phyloP scores from a whole-genome alignment of 768 basidiomycete species.

The Lentinula sp. region DNA sequence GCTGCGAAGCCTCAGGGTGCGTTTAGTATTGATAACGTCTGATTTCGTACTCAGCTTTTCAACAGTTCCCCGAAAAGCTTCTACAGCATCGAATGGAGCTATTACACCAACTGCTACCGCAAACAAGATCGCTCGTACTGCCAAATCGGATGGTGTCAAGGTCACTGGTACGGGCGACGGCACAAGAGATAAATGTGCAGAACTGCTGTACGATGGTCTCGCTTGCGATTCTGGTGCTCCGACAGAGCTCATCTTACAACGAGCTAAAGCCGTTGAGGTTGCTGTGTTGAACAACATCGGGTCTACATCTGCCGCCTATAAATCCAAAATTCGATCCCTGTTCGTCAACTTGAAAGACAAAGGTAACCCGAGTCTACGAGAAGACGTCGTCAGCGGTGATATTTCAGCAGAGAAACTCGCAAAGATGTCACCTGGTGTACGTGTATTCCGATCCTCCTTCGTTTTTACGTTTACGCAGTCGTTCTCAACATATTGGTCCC shows the following conservation, averaged over 20 bases:
- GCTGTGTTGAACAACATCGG: constrained; percentile 47
- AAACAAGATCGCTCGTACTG: constrained; percentile 40
- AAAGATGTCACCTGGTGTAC: constrained; percentile 76
- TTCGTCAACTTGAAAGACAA: constrained; percentile 96
- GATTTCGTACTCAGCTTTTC: not conserved
- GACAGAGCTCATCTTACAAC: constrained; percentile 56
- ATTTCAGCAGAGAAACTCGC: constrained; percentile 64
- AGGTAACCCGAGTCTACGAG: constrained; percentile 81
- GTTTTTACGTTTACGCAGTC: no score
- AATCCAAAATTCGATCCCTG: constrained; percentile 77
- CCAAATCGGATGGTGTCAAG: constrained; percentile 69
- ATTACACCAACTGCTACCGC: constrained; percentile 17
- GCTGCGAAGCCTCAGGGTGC: constrained; percentile 30
- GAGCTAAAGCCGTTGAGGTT: constrained; percentile 69
- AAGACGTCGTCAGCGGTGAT: constrained; percentile 81
- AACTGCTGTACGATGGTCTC: constrained; percentile 89
- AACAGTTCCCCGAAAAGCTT: constrained; percentile 17
- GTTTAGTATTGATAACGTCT: constrained; percentile 10
- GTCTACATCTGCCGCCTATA: constrained; percentile 48
- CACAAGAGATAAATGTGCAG: constrained; percentile 82
- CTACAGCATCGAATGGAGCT: constrained; percentile 23
- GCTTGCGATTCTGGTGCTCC: constrained; percentile 78
- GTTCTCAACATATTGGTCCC: not conserved
- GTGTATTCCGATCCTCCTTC: constrained; percentile 12
- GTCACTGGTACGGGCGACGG: constrained; percentile 54